Conservation (phyloP, 805 yeast genomes). For the Candida dajiaensis region DNA sequence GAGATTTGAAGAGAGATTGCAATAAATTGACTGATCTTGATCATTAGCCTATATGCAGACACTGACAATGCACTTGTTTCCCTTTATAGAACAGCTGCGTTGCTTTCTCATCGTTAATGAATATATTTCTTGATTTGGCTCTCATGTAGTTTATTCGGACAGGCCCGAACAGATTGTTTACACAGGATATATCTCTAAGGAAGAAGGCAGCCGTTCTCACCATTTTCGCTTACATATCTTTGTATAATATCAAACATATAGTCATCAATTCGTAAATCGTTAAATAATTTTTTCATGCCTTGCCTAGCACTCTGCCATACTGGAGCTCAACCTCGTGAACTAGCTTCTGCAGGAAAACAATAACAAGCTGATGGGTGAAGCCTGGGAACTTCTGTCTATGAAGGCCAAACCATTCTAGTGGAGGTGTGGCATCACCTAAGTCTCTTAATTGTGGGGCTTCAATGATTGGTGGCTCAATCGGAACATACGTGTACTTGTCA, state of each 20-base stretch:
- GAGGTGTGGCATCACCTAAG: slow-evolving; percentile 96
- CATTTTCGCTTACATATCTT: too few species aligned
- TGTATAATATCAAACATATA: too few species aligned
- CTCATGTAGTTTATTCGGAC: too few species aligned
- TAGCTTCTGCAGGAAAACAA: slow-evolving; percentile 66
- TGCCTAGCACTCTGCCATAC: slow-evolving; percentile 37
- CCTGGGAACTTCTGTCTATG: slow-evolving; percentile 84
- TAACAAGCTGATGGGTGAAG: slow-evolving; percentile 74
- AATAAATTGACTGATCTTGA: slow-evolving; percentile 1
- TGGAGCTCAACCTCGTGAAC: slow-evolving; percentile 58
- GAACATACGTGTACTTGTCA: slow-evolving; percentile 46
- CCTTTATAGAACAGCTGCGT: too few species aligned
- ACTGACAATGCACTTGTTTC: too few species aligned
- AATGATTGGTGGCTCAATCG: slow-evolving; percentile 72
- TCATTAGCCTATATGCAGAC: too few species aligned
- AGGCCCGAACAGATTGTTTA: too few species aligned
- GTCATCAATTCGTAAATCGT: neutral
- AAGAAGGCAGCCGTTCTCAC: too few species aligned
- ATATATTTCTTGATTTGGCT: too few species aligned
- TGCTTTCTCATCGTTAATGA: too few species aligned
- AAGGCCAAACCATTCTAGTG: slow-evolving; percentile 95
- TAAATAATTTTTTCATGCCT: slow-evolving; percentile 18
- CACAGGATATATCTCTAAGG: too few species aligned
- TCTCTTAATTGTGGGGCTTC: slow-evolving; percentile 88
- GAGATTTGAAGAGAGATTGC: slow-evolving; percentile 87